Conservation (phyloP, 192 early-diverging fungal genomes). For the Dimargaris verticillata region DNA sequence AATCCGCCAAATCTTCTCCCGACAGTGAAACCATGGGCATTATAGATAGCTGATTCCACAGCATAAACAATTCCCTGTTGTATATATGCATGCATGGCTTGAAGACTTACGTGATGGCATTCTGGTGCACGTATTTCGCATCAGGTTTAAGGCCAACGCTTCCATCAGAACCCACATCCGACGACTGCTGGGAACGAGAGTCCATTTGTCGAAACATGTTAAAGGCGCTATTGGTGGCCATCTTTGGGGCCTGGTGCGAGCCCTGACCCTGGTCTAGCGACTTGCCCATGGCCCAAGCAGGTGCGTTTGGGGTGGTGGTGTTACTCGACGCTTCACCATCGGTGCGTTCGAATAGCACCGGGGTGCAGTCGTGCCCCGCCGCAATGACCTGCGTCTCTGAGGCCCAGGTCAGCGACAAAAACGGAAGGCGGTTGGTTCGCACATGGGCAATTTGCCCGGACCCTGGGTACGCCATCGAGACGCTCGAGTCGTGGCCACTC, state of each 20-base stretch:
- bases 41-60: no score
- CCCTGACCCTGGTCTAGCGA: conserved; percentile 71
- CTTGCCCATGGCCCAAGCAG: conserved; percentile 25
- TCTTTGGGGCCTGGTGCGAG: conserved; percentile 26
- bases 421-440: conserved; percentile 49
- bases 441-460: conserved; percentile 41
- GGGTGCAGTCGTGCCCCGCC: conserved; percentile 86
- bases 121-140: conserved; percentile 79
- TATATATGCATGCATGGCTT: not conserved
- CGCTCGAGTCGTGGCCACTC: conserved; percentile 66
- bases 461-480: conserved; percentile 59
- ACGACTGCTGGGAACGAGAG: conserved; percentile 45
- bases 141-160: conserved; percentile 42
- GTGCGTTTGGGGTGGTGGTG: not conserved
- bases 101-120: conserved; percentile 70
- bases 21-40: no score
- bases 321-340: conserved; percentile 16
- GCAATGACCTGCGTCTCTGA: conserved; percentile 64
- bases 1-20: no score
- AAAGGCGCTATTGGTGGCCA: conserved; percentile 52
- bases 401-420: conserved; percentile 59
- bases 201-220: conserved; percentile 88
- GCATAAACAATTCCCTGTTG: no score
- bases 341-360: conserved; percentile 54
- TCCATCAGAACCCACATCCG: conserved; percentile 1